These are phyloP conservation scores for Neostapfia colusana DNA, from an alignment of 176 grass and related monocot genomes.

Conservation along the genomic window DNA sequence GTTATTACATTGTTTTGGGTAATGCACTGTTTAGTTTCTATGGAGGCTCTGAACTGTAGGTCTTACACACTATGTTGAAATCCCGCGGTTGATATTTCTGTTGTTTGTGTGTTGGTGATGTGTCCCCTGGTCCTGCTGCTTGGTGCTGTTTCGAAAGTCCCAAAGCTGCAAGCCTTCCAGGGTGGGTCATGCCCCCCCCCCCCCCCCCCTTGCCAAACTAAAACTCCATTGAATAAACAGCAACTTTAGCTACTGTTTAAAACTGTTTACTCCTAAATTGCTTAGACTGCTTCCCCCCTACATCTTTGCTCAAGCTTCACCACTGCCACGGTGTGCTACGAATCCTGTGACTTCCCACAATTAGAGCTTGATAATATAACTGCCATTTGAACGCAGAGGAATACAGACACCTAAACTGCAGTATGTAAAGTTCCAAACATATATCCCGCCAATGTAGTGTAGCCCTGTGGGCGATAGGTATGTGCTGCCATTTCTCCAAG, in stretches of 20 bases:
- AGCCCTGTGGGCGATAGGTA: too few relatives aligned
- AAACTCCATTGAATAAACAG: too few relatives aligned
- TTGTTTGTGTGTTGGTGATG: neutral
- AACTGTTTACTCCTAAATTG: too few relatives aligned
- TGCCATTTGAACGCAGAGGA: slow-evolving; percentile 2
- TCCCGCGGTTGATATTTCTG: neutral
- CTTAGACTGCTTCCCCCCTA: too few relatives aligned
- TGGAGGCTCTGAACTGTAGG: neutral
- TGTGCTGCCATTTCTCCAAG: neutral
- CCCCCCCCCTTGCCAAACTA: too few relatives aligned
- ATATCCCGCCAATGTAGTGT: too few relatives aligned
- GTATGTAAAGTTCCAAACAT: slow-evolving; percentile 6
- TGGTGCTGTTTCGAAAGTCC: slow-evolving; percentile 2
- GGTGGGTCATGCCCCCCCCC: too few relatives aligned
- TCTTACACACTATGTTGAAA: neutral
- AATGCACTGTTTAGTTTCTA: slow-evolving; percentile 13
- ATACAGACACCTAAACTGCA: neutral
- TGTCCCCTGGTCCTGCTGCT: neutral
- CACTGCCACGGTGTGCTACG: neutral
- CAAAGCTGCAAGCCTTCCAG: neutral
- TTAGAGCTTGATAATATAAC: neutral
- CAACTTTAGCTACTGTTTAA: too few relatives aligned
- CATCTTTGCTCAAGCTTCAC: too few relatives aligned
- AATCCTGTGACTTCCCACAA: neutral
- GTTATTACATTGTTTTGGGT: slow-evolving; percentile 5